Evolutionary conservation across 441 rosid species (phyloP).

Genomic region (Eruca vesicaria): DNA sequence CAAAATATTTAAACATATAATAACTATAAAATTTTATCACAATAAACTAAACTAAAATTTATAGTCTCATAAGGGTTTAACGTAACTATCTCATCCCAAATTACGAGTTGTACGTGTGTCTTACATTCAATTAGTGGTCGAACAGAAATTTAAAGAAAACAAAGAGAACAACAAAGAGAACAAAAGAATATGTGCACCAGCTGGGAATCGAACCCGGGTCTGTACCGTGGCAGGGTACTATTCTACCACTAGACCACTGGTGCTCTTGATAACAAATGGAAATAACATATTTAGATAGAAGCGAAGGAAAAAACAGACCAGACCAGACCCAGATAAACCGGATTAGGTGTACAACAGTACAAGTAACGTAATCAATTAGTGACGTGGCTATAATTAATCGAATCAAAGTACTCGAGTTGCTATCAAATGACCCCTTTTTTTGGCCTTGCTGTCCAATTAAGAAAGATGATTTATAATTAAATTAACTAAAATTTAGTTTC

Average conservation of each 20-base stretch:
- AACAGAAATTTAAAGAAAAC: no score
- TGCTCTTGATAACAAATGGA: constrained; percentile 5
- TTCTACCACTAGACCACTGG: constrained; percentile 97
- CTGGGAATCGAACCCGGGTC: constrained; percentile 89
- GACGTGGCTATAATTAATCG: constrained; percentile 26
- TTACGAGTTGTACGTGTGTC: no score
- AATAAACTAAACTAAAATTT: no score
- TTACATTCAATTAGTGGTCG: no score
- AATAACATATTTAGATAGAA: neutral
- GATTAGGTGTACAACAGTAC: constrained; percentile 17
- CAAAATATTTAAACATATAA: no score
- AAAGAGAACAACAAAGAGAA: no score
- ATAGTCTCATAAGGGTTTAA: no score
- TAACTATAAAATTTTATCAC: no score
- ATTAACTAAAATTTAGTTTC: neutral
- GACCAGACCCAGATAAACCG: neutral
- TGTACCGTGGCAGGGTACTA: constrained; percentile 95
- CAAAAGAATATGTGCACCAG: constrained; percentile 11
- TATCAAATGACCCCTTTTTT: constrained; percentile 23
- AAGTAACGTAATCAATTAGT: constrained; percentile 18
- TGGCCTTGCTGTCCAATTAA: neutral
- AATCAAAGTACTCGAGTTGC: constrained; percentile 33
- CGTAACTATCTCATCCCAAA: no score
- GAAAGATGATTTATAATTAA: neutral
- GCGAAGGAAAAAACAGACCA: neutral